Percentiles rank a stretch among this genome's conserved stretches.
phyloP scores from a whole-genome alignment of 2,329 filamentous ascomycete species.

The Phyllosticta citrichinensis region DNA sequence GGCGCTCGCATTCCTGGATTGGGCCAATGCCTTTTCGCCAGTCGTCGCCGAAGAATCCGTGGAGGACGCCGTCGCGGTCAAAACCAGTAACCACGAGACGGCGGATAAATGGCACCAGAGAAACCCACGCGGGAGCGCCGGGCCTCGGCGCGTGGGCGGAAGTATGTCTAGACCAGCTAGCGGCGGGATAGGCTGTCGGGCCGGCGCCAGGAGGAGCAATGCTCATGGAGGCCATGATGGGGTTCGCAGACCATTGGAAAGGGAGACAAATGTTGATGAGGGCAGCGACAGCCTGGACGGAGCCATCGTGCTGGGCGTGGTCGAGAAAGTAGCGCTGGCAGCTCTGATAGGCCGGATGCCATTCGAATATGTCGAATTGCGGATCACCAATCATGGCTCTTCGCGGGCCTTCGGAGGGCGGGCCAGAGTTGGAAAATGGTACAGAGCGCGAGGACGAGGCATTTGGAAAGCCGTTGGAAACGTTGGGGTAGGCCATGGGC shows the following conservation, averaged over 20 bases:
- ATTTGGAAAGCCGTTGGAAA: conserved; percentile 9
- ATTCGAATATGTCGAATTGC: conserved; percentile 74
- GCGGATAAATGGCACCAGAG: conserved; percentile 79
- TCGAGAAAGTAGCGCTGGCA: conserved; percentile 90
- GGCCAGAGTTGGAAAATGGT: conserved; percentile 4
- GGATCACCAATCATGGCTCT: conserved; percentile 28
- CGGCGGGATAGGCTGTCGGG: conserved; percentile 12
- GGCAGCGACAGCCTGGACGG: conserved; percentile 79
- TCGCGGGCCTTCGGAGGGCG: conserved; percentile 8
- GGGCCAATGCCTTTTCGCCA: conserved; percentile 72
- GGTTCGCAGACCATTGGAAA: conserved; percentile 57
- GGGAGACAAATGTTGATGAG: conserved; percentile 89
- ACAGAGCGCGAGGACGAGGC: conserved; percentile 9
- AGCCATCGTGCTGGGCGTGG: conserved; percentile 71
- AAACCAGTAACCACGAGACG: conserved; percentile 86
- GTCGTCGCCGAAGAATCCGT: conserved; percentile 94
- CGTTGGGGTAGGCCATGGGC: conserved; percentile 9
- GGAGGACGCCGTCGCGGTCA: conserved; percentile 75
- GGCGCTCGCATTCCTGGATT: conserved; percentile 77
- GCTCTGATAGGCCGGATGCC: conserved; percentile 83
- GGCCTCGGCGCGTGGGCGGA: conserved; percentile 28
- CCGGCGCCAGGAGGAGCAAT: conserved; percentile 21
- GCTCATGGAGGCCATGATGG: conserved; percentile 32
- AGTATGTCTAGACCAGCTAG: conserved; percentile 32
- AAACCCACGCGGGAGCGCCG: conserved; percentile 41